Conservation (phyloP, 345 rosid genomes). For the Citrus glauca region DNA sequence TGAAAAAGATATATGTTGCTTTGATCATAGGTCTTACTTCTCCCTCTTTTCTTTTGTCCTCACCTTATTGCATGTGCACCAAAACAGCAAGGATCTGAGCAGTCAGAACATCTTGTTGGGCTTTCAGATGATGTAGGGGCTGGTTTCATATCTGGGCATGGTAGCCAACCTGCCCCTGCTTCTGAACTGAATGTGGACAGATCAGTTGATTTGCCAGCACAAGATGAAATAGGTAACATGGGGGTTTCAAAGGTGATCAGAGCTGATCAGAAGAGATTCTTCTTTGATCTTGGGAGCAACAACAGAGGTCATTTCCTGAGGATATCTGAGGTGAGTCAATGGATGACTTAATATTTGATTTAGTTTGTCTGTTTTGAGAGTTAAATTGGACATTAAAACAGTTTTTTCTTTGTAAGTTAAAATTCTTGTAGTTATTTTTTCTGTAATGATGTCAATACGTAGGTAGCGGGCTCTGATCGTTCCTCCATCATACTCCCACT, state of each 20-base stretch:
- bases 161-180: conserved; percentile 63
- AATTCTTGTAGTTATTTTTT: neutral
- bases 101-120: conserved; percentile 71
- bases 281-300: conserved; percentile 94
- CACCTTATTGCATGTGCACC: conserved; percentile 11
- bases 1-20: neutral
- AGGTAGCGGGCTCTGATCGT: conserved; percentile 95
- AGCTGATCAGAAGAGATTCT: conserved; percentile 91
- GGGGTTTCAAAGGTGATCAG: conserved; percentile 81
- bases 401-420: neutral
- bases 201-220: conserved; percentile 61
- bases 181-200: conserved; percentile 72
- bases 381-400: neutral
- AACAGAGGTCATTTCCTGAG: conserved; percentile 94
- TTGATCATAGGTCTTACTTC: conserved; percentile 13
- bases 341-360: neutral
- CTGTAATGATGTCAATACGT: conserved; percentile 19
- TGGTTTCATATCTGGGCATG: conserved; percentile 95
- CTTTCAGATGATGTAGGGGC: conserved; percentile 99
- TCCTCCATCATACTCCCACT: conserved; percentile 95
- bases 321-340: conserved; percentile 74
- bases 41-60: neutral
- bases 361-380: neutral
- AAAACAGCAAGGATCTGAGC: conserved; percentile 67
- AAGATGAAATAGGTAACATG: conserved; percentile 60